Conservation (phyloP, 441 rosid genomes). For the Dalechampia spathulata region DNA sequence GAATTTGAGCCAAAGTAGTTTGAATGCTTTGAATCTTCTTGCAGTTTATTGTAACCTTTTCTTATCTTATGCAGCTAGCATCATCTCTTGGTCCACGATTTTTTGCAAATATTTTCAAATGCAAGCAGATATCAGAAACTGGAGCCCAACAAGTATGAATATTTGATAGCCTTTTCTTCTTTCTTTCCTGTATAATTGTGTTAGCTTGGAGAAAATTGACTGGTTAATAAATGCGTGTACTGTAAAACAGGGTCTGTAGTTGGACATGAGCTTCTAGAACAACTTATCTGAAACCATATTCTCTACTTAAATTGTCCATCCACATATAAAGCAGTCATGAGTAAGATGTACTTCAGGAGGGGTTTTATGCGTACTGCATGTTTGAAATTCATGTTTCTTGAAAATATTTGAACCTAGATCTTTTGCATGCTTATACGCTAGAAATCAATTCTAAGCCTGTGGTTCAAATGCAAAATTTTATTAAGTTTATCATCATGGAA, state of each 20-base stretch:
- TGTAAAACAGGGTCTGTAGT: background rate
- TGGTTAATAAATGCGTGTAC: background rate
- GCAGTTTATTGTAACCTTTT: slow-evolving; percentile 2
- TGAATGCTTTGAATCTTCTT: background rate
- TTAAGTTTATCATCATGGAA: background rate
- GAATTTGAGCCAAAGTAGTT: background rate
- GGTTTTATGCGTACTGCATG: no score
- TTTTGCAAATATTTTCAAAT: slow-evolving; percentile 90
- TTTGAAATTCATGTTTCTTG: background rate
- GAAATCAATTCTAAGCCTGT: background rate
- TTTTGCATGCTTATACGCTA: background rate
- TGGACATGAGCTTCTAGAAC: background rate
- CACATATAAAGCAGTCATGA: background rate
- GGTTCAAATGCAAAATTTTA: background rate
- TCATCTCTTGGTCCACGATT: slow-evolving; percentile 97
- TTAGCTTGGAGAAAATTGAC: background rate
- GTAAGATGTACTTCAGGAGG: no score
- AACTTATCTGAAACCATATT: no score
- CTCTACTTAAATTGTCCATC: background rate
- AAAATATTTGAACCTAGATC: background rate
- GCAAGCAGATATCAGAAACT: slow-evolving; percentile 96
- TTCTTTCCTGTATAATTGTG: background rate
- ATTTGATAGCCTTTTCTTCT: background rate
- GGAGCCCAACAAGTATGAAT: slow-evolving; percentile 90
- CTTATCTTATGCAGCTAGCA: slow-evolving; percentile 68